phyloP scores from a whole-genome alignment of 1,139 yeast species.

The Pneumocystis oryctolagi region DNA sequence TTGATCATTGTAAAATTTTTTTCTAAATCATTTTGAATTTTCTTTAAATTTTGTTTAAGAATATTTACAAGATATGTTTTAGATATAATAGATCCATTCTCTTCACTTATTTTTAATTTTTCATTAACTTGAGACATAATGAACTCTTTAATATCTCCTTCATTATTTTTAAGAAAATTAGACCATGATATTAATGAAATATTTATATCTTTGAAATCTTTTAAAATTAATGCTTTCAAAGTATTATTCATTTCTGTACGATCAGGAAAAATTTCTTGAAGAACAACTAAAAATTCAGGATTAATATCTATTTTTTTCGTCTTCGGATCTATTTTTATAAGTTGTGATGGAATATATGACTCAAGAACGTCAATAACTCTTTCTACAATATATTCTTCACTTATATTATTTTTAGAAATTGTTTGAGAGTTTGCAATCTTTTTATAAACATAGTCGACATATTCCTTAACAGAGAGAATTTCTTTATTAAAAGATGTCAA shows the following conservation, averaged over 20 bases:
- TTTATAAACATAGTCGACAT: background rate
- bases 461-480: background rate
- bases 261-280: conserved; percentile 10
- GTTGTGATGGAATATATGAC: conserved; percentile 10
- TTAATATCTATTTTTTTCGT: conserved; percentile 7
- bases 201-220: background rate
- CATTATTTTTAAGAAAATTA: background rate
- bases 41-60: background rate
- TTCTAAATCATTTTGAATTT: background rate
- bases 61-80: background rate
- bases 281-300: conserved; percentile 13
- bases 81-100: background rate
- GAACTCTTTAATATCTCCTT: background rate
- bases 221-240: background rate
- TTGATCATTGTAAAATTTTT: background rate
- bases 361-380: conserved; percentile 9
- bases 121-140: background rate
- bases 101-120: background rate
- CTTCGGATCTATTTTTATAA: conserved; percentile 10
- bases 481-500: background rate
- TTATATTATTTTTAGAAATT: background rate
- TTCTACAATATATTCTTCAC: conserved; percentile 3
- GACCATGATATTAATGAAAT: background rate
- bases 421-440: background rate
- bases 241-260: background rate